phyloP scores from a whole-genome alignment of 1,139 yeast species.

The Hemisphaericaspora xylanilytica region DNA sequence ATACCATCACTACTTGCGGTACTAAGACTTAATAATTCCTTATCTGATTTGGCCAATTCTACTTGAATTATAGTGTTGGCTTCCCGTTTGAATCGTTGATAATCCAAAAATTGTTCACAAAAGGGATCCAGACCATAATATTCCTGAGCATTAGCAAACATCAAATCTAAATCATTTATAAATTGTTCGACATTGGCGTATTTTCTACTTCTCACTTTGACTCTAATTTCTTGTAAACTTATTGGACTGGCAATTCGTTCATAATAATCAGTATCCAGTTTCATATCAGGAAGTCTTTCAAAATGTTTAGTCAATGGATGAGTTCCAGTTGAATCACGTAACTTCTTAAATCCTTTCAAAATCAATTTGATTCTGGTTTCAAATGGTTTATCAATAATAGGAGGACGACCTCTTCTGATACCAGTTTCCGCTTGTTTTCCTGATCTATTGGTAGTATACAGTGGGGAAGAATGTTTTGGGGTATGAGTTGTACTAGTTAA shows the following conservation, averaged over 20 bases:
- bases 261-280: constrained; percentile 67
- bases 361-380: constrained; percentile 89
- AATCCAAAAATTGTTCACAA: constrained; percentile 53
- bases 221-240: constrained; percentile 75
- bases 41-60: constrained; percentile 79
- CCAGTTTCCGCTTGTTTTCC: constrained; percentile 46
- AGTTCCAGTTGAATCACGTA: constrained; percentile 52
- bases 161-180: constrained; percentile 68
- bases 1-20: constrained; percentile 54
- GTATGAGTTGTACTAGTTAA: constrained; percentile 1
- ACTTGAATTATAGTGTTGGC: constrained; percentile 60
- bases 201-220: constrained; percentile 82
- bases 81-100: constrained; percentile 49
- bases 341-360: constrained; percentile 75
- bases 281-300: constrained; percentile 79
- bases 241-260: constrained; percentile 65
- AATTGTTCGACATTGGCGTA: constrained; percentile 75
- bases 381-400: constrained; percentile 90
- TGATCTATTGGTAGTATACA: constrained; percentile 7
- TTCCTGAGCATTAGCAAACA: constrained; percentile 72
- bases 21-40: constrained; percentile 69
- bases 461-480: constrained; percentile 6
- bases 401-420: constrained; percentile 89
- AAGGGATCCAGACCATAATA: constrained; percentile 58
- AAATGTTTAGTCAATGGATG: constrained; percentile 57